A percentile compares a stretch with the other conserved stretches of the same genome.
Conservation (phyloP, 75 land plant genomes). For the Azolla pinnata region DNA sequence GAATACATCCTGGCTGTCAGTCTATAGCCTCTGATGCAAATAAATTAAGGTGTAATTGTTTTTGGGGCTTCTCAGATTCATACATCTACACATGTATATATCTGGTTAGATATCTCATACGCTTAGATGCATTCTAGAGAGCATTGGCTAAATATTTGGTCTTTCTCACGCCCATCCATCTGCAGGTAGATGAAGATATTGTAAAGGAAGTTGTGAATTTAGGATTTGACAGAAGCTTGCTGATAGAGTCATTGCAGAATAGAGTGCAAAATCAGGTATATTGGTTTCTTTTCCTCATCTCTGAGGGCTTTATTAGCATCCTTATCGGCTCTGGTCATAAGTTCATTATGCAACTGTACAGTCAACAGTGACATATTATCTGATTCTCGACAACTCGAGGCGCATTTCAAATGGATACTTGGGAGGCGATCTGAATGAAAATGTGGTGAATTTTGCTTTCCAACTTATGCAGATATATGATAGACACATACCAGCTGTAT, state of each 20-base stretch:
- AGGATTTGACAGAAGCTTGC: conserved; percentile 59
- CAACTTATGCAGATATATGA: not conserved
- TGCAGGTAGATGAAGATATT: conserved; percentile 90
- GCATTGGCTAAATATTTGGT: not conserved
- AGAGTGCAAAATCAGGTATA: conserved; percentile 70
- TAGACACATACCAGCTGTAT: not conserved
- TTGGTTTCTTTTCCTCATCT: not conserved
- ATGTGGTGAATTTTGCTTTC: conserved; percentile 29
- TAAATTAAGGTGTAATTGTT: not conserved
- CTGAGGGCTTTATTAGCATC: not conserved
- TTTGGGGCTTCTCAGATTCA: too few species aligned
- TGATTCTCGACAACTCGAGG: conserved; percentile 47
- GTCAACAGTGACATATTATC: conserved; percentile 67
- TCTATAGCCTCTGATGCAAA: not conserved
- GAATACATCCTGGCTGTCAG: not conserved
- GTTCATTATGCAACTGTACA: too few species aligned
- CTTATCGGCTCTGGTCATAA: not conserved
- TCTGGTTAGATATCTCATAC: not conserved
- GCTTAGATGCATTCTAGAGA: not conserved
- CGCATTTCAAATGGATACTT: conserved; percentile 54
- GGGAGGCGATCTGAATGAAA: conserved; percentile 51
- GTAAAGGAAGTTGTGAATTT: conserved; percentile 61
- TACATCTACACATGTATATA: too few species aligned
- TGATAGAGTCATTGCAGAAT: conserved; percentile 65
- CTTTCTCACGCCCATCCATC: too few species aligned